These are phyloP conservation scores for Apophysomyces ossiformis DNA, from an alignment of 371 early-diverging fungal genomes.

Conservation along the genomic window DNA sequence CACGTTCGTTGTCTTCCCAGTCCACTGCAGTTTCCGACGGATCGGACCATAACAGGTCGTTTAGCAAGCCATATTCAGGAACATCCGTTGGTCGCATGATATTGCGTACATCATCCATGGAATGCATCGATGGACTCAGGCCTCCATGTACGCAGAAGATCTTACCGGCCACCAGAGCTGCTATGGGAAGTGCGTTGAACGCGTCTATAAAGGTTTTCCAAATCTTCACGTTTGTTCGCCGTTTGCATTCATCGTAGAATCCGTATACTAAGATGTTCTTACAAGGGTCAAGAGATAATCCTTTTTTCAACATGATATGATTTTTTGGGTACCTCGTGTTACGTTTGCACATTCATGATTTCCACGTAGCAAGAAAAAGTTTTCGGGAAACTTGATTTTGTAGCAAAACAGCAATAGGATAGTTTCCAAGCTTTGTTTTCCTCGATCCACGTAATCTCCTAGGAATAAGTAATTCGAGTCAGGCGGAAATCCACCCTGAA, in stretches of 20 bases:
- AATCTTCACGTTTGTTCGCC: constrained; percentile 90
- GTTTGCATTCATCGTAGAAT: constrained; percentile 98
- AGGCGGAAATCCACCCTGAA: constrained; percentile 85
- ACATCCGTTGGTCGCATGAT: constrained; percentile 95
- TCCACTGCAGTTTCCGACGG: constrained; percentile 85
- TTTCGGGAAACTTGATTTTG: constrained; percentile 95
- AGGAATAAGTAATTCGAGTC: constrained; percentile 91
- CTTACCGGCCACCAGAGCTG: constrained; percentile 92
- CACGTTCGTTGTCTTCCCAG: constrained; percentile 93
- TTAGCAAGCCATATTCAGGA: constrained; percentile 89
- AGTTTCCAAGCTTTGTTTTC: constrained; percentile 96
- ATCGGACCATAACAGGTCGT: constrained; percentile 97
- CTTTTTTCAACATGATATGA: background rate
- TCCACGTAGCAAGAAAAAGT: constrained; percentile 94
- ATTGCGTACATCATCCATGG: constrained; percentile 89
- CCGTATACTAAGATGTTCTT: constrained; percentile 79
- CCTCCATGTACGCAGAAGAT: constrained; percentile 99
- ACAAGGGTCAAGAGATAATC: background rate
- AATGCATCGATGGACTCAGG: constrained; percentile 86
- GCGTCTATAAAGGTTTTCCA: constrained; percentile 94
- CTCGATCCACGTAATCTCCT: constrained; percentile 98
- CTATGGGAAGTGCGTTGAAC: constrained; percentile 94
- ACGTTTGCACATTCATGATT: constrained; percentile 98
- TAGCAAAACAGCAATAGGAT: constrained; percentile 91
- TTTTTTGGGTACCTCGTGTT: constrained; percentile 70